Evolutionary conservation across 441 rosid species (phyloP).

Genomic region (Theobroma grandiflorum): DNA sequence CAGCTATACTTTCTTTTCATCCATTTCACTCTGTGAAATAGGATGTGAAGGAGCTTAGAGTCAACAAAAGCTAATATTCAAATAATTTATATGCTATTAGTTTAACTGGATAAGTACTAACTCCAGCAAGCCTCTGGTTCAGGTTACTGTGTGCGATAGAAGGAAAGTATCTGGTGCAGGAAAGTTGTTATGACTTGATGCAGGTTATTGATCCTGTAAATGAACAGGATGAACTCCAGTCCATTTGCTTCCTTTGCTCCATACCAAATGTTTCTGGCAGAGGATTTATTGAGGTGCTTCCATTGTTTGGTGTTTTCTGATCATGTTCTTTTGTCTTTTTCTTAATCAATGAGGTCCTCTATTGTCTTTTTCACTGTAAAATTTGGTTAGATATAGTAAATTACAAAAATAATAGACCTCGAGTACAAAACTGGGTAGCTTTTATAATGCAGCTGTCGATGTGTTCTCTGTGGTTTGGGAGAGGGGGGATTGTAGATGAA

Average conservation of each 20-base stretch:
- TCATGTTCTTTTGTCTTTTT: background rate
- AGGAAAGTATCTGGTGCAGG: constrained; percentile 50
- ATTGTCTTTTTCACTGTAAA: background rate
- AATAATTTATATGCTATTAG: background rate
- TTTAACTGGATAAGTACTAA: constrained; percentile 6
- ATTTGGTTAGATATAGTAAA: constrained; percentile 13
- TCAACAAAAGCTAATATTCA: background rate
- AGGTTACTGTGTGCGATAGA: constrained; percentile 54
- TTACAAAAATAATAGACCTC: constrained; percentile 11
- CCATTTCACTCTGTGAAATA: constrained; percentile 2
- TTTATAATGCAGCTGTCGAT: constrained; percentile 2
- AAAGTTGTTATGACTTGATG: constrained; percentile 31
- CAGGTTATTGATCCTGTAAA: constrained; percentile 35
- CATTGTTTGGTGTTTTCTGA: constrained; percentile 15
- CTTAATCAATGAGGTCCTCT: background rate
- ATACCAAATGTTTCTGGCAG: constrained; percentile 48
- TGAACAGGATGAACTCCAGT: constrained; percentile 39
- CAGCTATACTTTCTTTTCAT: constrained; percentile 1
- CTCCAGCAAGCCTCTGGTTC: constrained; percentile 22
- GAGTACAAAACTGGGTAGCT: background rate
- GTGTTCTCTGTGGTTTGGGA: background rate
- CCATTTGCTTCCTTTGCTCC: constrained; percentile 39
- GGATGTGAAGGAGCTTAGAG: background rate
- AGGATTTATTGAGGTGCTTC: constrained; percentile 56
- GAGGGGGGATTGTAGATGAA: background rate